Percentiles rank a stretch among this genome's conserved stretches.
phyloP scores from a whole-genome alignment of 139 green algal genomes.

The Edaphochlamys debaryana region DNA sequence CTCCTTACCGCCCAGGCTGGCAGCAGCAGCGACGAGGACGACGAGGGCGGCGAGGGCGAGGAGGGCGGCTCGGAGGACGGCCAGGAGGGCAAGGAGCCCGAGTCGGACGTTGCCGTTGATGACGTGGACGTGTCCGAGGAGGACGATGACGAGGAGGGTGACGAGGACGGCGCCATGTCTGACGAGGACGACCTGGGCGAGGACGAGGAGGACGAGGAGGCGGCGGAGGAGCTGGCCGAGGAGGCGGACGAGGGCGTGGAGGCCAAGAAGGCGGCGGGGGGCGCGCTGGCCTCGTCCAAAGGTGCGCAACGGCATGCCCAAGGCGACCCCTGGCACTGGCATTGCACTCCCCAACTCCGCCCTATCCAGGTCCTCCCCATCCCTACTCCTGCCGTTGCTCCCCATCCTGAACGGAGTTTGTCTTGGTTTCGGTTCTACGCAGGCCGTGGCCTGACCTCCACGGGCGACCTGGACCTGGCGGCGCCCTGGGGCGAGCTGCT shows the following conservation, averaged over 20 bases:
- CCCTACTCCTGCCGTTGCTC: no score
- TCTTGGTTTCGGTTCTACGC: no score
- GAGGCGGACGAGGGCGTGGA: not conserved
- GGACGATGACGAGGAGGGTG: conserved; percentile 56
- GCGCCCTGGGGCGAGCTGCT: conserved; percentile 46
- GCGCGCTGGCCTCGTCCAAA: no score
- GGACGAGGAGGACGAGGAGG: conserved; percentile 40
- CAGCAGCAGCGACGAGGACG: not conserved
- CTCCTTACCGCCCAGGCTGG: no score
- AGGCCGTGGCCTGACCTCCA: not conserved
- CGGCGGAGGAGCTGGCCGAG: conserved; percentile 22
- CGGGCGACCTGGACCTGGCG: conserved; percentile 13
- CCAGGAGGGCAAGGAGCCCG: conserved; percentile 38
- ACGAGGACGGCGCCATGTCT: conserved; percentile 24
- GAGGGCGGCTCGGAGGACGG: conserved; percentile 57
- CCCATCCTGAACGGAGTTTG: no score
- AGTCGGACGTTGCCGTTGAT: conserved; percentile 47
- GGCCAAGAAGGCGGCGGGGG: no score
- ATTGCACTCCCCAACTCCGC: no score
- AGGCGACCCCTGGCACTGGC: no score
- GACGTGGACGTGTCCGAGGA: conserved; percentile 45
- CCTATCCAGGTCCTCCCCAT: no score
- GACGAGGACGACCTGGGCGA: conserved; percentile 18
- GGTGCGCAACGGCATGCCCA: no score
- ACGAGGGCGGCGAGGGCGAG: conserved; percentile 51